A percentile compares a stretch with the other conserved stretches of the same genome.
Conservation (phyloP, 108 stramenopile genomes). For the Fragilariopsis cylindrus region DNA sequence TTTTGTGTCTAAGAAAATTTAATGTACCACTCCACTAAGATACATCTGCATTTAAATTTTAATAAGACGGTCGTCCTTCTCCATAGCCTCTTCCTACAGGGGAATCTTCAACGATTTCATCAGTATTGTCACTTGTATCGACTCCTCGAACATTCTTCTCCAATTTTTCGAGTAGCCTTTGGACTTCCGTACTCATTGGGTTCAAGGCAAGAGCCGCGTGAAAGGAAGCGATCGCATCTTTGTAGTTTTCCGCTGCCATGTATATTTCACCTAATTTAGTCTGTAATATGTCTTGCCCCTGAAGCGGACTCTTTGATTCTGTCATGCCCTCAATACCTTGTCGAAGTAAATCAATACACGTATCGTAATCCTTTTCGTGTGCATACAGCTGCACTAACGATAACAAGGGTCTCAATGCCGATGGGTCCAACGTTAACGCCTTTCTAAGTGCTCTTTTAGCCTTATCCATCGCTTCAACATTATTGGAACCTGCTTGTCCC, state of each 20-base stretch:
- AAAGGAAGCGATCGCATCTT: conserved; percentile 70
- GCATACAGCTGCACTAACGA: conserved; percentile 68
- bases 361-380: conserved; percentile 61
- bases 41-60: background rate
- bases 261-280: conserved; percentile 76
- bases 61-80: conserved; percentile 25
- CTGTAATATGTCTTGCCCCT: conserved; percentile 55
- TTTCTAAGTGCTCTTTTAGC: conserved; percentile 80
- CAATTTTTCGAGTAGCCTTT: conserved; percentile 65
- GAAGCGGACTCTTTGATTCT: conserved; percentile 21
- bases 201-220: conserved; percentile 77
- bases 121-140: conserved; percentile 30
- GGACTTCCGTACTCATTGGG: conserved; percentile 62
- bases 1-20: no score
- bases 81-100: conserved; percentile 26
- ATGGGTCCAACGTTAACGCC: conserved; percentile 68
- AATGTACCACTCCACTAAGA: no score
- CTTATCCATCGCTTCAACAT: conserved; percentile 58
- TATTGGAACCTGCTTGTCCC: conserved; percentile 32
- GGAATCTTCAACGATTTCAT: conserved; percentile 47
- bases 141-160: conserved; percentile 67
- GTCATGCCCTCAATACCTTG: conserved; percentile 61
- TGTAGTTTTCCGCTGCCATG: conserved; percentile 59
- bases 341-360: conserved; percentile 61
- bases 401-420: conserved; percentile 66